phyloP scores from a whole-genome alignment of 2,329 filamentous ascomycete genomes.

The Botrytis aclada region DNA sequence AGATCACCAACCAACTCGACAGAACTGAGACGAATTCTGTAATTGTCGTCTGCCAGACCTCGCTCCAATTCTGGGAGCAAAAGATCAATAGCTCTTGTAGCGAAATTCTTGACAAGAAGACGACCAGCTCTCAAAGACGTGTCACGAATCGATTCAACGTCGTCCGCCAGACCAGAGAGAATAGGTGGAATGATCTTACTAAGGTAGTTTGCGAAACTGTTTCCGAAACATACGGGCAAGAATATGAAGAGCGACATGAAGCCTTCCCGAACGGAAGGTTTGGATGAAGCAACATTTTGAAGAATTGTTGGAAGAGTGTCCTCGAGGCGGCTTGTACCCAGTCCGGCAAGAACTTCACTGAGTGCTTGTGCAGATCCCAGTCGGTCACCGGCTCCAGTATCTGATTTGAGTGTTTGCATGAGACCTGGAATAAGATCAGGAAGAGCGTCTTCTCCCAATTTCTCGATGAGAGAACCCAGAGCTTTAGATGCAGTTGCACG shows the following conservation, averaged over 20 bases:
- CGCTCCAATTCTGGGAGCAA: constrained; percentile 92
- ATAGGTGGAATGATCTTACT: constrained; percentile 95
- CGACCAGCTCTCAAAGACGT: constrained; percentile 93
- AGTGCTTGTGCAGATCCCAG: constrained; percentile 95
- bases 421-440: constrained; percentile 96
- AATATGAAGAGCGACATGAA: constrained; percentile 99
- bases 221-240: constrained; percentile 97
- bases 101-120: constrained; percentile 96
- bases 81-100: constrained; percentile 88
- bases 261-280: constrained; percentile 86
- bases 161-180: constrained; percentile 88
- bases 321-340: constrained; percentile 88
- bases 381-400: constrained; percentile 92
- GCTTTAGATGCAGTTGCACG: constrained; percentile 95
- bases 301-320: constrained; percentile 95
- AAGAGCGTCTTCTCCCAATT: constrained; percentile 92
- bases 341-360: constrained; percentile 89
- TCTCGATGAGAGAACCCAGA: constrained; percentile 93
- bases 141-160: constrained; percentile 93
- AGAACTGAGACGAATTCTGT: constrained; percentile 96
- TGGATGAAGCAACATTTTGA: constrained; percentile 90
- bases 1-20: constrained; percentile 96
- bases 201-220: constrained; percentile 95
- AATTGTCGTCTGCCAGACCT: constrained; percentile 93
- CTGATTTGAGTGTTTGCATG: constrained; percentile 96